Base-by-base conservation (phyloP, 1,139 yeast genomes). In the Lodderomyces beijingensis region DNA sequence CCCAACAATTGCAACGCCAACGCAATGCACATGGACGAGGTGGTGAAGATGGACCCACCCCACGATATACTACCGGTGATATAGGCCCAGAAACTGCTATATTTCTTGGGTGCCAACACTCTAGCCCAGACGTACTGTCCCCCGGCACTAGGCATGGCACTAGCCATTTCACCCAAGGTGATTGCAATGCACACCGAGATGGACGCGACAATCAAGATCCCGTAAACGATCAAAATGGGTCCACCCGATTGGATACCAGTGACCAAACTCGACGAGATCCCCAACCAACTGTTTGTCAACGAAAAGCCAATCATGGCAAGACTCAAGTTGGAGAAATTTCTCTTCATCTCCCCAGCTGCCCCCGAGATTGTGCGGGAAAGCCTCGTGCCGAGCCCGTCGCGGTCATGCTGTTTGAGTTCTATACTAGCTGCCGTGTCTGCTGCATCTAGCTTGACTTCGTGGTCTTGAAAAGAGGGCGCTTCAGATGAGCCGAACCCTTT, bases 291-390 rank as follows among this genome's bases (percentile, higher is more conserved):
- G 57, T 78, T 78, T 17, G 86, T 79, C 36, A 79, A 55, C 16
- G 84, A 84, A 46, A 79, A 79, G 4, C 85, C 85, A 38, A 79
- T 79, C 38, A 83, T 83, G 16, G 77, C 57, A 6, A 78, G 65
- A 1, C 81, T 72, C 59, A 74, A 64, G 28, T 73, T 61, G 14
- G 75, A 63, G 42, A 75, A 76, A 35, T 65, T 68, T 46, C 77
- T 65, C 37, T 67, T 64, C 39, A 74, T 59, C 39, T 68, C 65
- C 32, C 59, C 61, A 4, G 11, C 21, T 6, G 16, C 26, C n/a
- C n/a, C n/a, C n/a, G n/a, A n/a, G n/a, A n/a, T n/a, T n/a, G n/a
- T n/a, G n/a, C n/a, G n/a, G n/a, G n/a, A n/a, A n/a, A n/a, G n/a
- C n/a, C n/a, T n/a, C n/a, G n/a, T n/a, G n/a, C n/a, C n/a, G n/a